These are phyloP conservation scores for Dictyophora rubrovolvata DNA, from an alignment of 768 basidiomycete genomes.

Conservation along the genomic window DNA sequence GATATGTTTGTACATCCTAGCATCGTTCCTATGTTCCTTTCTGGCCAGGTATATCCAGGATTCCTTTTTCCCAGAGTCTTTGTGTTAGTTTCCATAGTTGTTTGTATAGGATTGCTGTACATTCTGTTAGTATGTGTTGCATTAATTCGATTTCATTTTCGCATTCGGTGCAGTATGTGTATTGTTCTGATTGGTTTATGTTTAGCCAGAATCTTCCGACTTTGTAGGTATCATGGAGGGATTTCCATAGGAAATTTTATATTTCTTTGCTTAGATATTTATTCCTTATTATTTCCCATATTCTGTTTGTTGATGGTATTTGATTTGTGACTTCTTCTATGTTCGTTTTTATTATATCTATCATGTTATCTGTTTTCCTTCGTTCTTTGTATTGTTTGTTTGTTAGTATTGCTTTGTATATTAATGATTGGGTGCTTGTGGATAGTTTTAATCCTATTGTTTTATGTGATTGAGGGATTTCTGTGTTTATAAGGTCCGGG, in stretches of 20 bases:
- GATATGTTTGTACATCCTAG: too few relatives aligned
- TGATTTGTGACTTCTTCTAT: neutral
- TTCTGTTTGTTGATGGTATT: neutral
- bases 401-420: neutral
- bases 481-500: neutral
- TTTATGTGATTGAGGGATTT: neutral
- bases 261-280: neutral
- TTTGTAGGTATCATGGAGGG: neutral
- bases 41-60: too few relatives aligned
- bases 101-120: too few relatives aligned
- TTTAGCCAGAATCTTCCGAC: neutral
- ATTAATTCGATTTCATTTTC: too few relatives aligned
- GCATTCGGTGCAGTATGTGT: too few relatives aligned
- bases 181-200: too few relatives aligned
- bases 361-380: neutral
- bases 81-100: too few relatives aligned
- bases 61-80: too few relatives aligned
- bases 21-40: too few relatives aligned
- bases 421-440: neutral
- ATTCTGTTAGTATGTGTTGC: too few relatives aligned
- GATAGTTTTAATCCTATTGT: neutral
- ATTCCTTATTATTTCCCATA: neutral
- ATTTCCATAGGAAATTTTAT: neutral
- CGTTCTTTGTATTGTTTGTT: neutral
- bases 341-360: neutral